Evolutionary conservation across 1,139 yeast species (phyloP).

Genomic region (Candida neerlandica): DNA sequence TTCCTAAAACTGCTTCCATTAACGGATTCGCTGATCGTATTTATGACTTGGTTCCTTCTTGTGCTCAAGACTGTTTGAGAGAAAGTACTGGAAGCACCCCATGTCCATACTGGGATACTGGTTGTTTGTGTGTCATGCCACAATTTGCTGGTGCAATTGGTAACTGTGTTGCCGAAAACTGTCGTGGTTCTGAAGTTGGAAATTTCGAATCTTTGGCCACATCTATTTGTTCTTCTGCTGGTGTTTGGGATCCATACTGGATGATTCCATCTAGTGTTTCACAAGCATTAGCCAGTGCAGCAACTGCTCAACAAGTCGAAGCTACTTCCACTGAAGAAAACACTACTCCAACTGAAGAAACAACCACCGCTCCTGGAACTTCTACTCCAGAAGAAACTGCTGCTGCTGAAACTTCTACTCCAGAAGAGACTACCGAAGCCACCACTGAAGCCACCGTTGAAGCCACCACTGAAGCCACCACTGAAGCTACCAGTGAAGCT

Average conservation of each 20-base stretch:
- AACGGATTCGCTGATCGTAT: slow-evolving; percentile 43
- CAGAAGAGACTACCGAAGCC: not conserved
- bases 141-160: slow-evolving; percentile 31
- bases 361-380: slow-evolving; percentile 1
- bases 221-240: slow-evolving; percentile 43
- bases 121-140: slow-evolving; percentile 40
- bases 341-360: not conserved
- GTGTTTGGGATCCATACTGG: slow-evolving; percentile 46
- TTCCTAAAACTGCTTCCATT: slow-evolving; percentile 35
- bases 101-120: slow-evolving; percentile 42
- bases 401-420: not conserved
- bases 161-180: slow-evolving; percentile 30
- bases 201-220: slow-evolving; percentile 41
- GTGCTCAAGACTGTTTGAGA: slow-evolving; percentile 25
- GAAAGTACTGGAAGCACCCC: slow-evolving; percentile 27
- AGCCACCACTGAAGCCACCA: slow-evolving; percentile 1
- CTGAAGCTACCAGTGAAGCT: slow-evolving; percentile 8
- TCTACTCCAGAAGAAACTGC: not conserved
- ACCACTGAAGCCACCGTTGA: slow-evolving; percentile 10
- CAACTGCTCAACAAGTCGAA: slow-evolving; percentile 16
- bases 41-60: slow-evolving; percentile 23
- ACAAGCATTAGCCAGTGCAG: slow-evolving; percentile 34
- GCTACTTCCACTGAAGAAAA: not conserved
- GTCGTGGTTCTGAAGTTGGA: slow-evolving; percentile 38
- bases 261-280: slow-evolving; percentile 39